phyloP scores from a whole-genome alignment of 805 yeast genomes.

The Kodamaea kakaduensis region DNA sequence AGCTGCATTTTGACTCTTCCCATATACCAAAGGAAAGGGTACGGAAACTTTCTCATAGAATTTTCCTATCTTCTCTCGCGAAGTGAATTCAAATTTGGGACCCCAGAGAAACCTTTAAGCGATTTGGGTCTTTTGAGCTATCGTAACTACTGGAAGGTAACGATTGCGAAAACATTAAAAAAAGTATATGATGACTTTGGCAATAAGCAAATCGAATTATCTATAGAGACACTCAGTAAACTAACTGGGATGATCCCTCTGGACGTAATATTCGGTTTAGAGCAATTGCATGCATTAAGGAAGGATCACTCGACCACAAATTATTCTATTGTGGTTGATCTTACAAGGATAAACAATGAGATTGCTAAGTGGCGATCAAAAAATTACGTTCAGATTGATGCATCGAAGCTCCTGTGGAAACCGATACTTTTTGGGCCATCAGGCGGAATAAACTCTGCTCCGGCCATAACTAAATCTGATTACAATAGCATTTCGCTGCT shows the following conservation, averaged over 20 bases:
- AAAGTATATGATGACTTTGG: slow-evolving; percentile 16
- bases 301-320: slow-evolving; percentile 39
- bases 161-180: slow-evolving; percentile 50
- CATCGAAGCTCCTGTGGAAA: slow-evolving; percentile 65
- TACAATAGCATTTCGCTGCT: slow-evolving; percentile 53
- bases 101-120: slow-evolving; percentile 93
- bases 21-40: slow-evolving; percentile 80
- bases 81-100: slow-evolving; percentile 74
- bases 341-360: slow-evolving; percentile 37
- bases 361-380: slow-evolving; percentile 53
- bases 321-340: slow-evolving; percentile 54
- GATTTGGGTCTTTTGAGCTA: slow-evolving; percentile 83
- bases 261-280: slow-evolving; percentile 84
- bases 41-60: slow-evolving; percentile 83
- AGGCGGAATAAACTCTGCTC: slow-evolving; percentile 72
- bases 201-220: slow-evolving; percentile 21
- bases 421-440: slow-evolving; percentile 82
- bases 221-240: slow-evolving; percentile 60
- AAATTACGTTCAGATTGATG: slow-evolving; percentile 48
- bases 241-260: slow-evolving; percentile 82
- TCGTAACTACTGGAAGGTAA: slow-evolving; percentile 78
- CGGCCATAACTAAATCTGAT: slow-evolving; percentile 25
- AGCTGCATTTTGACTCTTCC: slow-evolving; percentile 92
- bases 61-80: slow-evolving; percentile 79
- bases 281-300: slow-evolving; percentile 62